These are phyloP conservation scores for Hyphodiscus hymeniophilus DNA, from an alignment of 495 filamentous ascomycete genomes.

Conservation along the genomic window DNA sequence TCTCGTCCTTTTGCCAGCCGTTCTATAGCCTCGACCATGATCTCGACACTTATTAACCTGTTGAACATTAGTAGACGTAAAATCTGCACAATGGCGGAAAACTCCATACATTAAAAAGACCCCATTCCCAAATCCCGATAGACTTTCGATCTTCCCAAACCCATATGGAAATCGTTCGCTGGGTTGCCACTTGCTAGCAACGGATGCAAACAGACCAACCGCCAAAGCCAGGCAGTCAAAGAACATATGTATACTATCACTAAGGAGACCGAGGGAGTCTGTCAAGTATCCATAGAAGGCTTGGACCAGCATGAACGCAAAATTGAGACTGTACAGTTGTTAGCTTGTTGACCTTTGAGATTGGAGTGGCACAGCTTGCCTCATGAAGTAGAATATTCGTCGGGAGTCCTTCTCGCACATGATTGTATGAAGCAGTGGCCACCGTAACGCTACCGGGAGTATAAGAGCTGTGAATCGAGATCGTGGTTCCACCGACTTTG, in stretches of 20 bases:
- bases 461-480: slow-evolving; percentile 60
- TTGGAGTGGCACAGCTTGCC: slow-evolving; percentile 39
- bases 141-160: slow-evolving; percentile 91
- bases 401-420: slow-evolving; percentile 88
- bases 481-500: slow-evolving; percentile 24
- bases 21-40: slow-evolving; percentile 91
- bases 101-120: slow-evolving; percentile 78
- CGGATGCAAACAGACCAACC: slow-evolving; percentile 87
- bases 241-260: slow-evolving; percentile 99
- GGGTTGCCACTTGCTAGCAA: slow-evolving; percentile 95
- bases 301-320: slow-evolving; percentile 91
- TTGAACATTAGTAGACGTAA: slow-evolving; percentile 25
- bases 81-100: neutral
- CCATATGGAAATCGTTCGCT: slow-evolving; percentile 86
- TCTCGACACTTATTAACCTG: slow-evolving; percentile 91
- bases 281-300: slow-evolving; percentile 88
- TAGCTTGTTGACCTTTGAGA: slow-evolving; percentile 1
- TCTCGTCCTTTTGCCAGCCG: slow-evolving; percentile 71
- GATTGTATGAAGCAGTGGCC: slow-evolving; percentile 75
- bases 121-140: slow-evolving; percentile 95
- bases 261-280: slow-evolving; percentile 86
- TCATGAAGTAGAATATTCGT: slow-evolving; percentile 96
- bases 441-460: slow-evolving; percentile 53
- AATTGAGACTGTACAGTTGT: slow-evolving; percentile 63
- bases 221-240: slow-evolving; percentile 93